phyloP scores from a whole-genome alignment of 2,329 filamentous ascomycete genomes.

The Pyricularia grisea region DNA sequence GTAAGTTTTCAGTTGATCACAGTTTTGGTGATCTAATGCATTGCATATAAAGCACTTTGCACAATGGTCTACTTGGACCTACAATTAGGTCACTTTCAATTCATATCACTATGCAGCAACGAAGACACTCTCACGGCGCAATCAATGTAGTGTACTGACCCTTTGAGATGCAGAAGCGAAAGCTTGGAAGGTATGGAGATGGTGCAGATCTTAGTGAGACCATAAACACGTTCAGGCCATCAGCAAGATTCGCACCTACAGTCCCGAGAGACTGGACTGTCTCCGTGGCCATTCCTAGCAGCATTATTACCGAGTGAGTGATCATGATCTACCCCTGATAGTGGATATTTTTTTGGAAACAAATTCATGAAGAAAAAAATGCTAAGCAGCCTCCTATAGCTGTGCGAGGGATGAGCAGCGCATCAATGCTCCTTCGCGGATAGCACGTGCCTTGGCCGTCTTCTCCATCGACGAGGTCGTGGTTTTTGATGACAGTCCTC shows the following conservation, averaged over 20 bases:
- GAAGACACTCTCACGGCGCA: neutral
- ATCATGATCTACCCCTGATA: too few species aligned
- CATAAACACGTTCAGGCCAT: conserved; percentile 55
- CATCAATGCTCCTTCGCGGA: conserved; percentile 61
- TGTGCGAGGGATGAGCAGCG: conserved; percentile 66
- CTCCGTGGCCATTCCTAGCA: conserved; percentile 70
- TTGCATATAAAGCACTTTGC: too few species aligned
- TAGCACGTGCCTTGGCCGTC: conserved; percentile 72
- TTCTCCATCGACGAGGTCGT: conserved; percentile 81
- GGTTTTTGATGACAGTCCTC: conserved; percentile 63
- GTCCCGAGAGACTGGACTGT: conserved; percentile 62
- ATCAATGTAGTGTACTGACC: neutral
- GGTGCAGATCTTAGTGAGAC: conserved; percentile 16
- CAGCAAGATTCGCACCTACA: conserved; percentile 56
- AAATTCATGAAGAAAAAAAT: neutral
- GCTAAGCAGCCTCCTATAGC: conserved; percentile 28
- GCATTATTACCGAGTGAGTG: conserved; percentile 62
- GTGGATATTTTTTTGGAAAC: too few species aligned
- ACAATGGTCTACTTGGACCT: neutral
- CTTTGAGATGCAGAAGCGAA: conserved; percentile 34
- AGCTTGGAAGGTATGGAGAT: conserved; percentile 28
- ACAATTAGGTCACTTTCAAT: neutral
- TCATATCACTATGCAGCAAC: neutral
- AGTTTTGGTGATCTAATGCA: too few species aligned
- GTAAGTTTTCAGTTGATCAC: neutral